These are phyloP conservation scores for Parathielavia appendiculata DNA, from an alignment of 495 filamentous ascomycete species.

Conservation along the genomic window DNA sequence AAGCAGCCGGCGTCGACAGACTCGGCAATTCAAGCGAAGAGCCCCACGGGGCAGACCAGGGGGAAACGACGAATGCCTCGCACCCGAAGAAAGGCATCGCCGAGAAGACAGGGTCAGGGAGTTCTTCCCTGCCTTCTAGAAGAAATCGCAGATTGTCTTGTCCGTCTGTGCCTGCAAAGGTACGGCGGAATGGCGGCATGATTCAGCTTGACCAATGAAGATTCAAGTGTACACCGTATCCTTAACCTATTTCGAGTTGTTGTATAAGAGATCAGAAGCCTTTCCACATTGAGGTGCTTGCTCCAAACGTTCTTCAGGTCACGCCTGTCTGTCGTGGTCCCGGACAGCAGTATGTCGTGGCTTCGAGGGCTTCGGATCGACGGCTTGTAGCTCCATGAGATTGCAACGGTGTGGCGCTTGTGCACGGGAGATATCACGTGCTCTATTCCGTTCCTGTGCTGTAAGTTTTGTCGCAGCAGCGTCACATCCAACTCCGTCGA, in stretches of 20 bases:
- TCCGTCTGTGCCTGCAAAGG: not conserved
- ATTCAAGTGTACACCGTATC: no score
- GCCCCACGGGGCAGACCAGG: not conserved
- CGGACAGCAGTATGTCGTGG: no score
- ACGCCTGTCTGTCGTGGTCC: no score
- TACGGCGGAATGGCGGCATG: not conserved
- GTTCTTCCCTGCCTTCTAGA: slow-evolving; percentile 8
- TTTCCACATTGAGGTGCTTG: not conserved
- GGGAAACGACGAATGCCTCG: no score
- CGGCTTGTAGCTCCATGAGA: not conserved
- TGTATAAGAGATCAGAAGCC: no score
- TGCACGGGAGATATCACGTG: slow-evolving; percentile 6
- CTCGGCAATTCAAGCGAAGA: slow-evolving; percentile 9
- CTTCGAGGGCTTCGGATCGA: slow-evolving; percentile 7
- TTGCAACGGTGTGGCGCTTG: slow-evolving; percentile 1
- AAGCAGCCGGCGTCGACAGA: slow-evolving; percentile 27
- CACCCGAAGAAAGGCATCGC: slow-evolving; percentile 1
- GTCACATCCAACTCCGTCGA: not conserved
- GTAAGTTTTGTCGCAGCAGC: not conserved
- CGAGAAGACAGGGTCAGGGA: slow-evolving; percentile 5
- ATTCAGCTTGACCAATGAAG: no score
- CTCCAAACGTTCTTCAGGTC: not conserved
- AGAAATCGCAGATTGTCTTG: slow-evolving; percentile 11
- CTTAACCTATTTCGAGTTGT: no score
- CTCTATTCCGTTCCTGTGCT: not conserved